Percentiles rank a stretch among this genome's conserved stretches.
phyloP scores from a whole-genome alignment of 2,329 filamentous ascomycete species.

The Phoma sp. region DNA sequence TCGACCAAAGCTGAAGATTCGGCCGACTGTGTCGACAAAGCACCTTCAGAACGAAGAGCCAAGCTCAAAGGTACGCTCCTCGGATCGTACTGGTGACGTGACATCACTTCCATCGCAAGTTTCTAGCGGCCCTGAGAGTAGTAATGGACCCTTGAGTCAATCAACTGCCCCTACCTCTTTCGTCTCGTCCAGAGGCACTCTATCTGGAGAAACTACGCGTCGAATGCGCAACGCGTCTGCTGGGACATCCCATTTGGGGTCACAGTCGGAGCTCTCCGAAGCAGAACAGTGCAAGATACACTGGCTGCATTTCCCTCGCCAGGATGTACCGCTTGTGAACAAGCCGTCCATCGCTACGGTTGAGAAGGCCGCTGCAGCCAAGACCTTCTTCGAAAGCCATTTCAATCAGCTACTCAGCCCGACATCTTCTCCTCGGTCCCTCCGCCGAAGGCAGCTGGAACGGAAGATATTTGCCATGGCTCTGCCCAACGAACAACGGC shows the following conservation, averaged over 20 bases:
- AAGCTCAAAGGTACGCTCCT: neutral
- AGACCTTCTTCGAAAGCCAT: constrained; percentile 84
- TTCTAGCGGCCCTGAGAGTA: constrained; percentile 37
- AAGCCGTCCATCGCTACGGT: constrained; percentile 64
- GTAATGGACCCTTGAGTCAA: constrained; percentile 34
- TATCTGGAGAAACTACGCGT: constrained; percentile 38
- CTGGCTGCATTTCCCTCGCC: constrained; percentile 42
- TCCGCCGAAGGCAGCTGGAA: constrained; percentile 69
- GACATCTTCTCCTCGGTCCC: constrained; percentile 62
- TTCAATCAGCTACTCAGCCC: constrained; percentile 72
- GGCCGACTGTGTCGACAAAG: constrained; percentile 32
- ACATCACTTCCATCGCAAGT: constrained; percentile 34
- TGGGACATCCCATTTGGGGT: constrained; percentile 20
- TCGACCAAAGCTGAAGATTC: constrained; percentile 35
- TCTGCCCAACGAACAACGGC: constrained; percentile 62
- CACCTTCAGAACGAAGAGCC: constrained; percentile 10
- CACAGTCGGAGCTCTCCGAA: constrained; percentile 21
- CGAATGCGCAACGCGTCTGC: constrained; percentile 23
- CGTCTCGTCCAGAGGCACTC: constrained; percentile 39
- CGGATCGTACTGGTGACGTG: constrained; percentile 14
- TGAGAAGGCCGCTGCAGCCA: constrained; percentile 79
- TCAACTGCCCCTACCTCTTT: constrained; percentile 46
- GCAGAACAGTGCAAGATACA: constrained; percentile 25
- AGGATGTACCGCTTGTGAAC: constrained; percentile 38
- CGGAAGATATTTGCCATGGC: constrained; percentile 64